A percentile compares a stretch with the other conserved stretches of the same genome.
Evolutionary conservation across 2,329 filamentous ascomycete genomes (phyloP).

Genomic region (Colletotrichum orchidophilum): DNA sequence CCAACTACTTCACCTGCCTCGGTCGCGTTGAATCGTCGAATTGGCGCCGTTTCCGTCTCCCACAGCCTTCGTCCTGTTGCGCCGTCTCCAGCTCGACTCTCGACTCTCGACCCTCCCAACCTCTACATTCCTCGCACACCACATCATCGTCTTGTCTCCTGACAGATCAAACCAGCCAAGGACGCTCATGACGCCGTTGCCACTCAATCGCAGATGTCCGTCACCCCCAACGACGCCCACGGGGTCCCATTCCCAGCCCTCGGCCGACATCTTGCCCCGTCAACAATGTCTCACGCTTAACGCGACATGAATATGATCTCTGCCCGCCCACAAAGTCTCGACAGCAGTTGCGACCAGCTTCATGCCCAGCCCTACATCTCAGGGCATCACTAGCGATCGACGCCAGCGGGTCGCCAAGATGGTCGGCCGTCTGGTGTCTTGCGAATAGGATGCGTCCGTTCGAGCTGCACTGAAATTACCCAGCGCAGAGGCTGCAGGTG

Average conservation of each 20-base stretch:
- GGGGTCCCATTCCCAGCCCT: slow-evolving; percentile 1
- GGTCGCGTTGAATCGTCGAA: not conserved
- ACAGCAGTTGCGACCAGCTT: slow-evolving; percentile 9
- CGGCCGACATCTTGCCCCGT: not conserved
- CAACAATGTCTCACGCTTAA: slow-evolving; percentile 12
- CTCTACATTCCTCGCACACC: not conserved
- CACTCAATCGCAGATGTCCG: not conserved
- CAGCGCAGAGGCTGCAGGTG: not conserved
- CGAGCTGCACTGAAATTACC: slow-evolving; percentile 5
- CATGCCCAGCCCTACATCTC: not conserved
- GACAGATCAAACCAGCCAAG: not conserved
- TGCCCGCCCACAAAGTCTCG: not conserved
- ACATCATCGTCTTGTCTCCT: not conserved
- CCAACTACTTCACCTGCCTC: not conserved
- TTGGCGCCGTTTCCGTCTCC: slow-evolving; percentile 5
- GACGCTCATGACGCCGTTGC: not conserved
- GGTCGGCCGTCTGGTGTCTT: not conserved
- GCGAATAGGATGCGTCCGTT: slow-evolving; percentile 3
- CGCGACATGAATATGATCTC: not conserved
- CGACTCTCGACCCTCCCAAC: not conserved
- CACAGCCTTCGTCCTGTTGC: not conserved
- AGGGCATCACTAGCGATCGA: not conserved
- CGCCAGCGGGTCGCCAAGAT: slow-evolving; percentile 11
- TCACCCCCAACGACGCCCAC: not conserved
- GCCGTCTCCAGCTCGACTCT: not conserved